Percentiles rank a stretch among this genome's conserved stretches.
phyloP scores from a whole-genome alignment of 1,284 basidiomycete genomes.

The Tremellales sp. region DNA sequence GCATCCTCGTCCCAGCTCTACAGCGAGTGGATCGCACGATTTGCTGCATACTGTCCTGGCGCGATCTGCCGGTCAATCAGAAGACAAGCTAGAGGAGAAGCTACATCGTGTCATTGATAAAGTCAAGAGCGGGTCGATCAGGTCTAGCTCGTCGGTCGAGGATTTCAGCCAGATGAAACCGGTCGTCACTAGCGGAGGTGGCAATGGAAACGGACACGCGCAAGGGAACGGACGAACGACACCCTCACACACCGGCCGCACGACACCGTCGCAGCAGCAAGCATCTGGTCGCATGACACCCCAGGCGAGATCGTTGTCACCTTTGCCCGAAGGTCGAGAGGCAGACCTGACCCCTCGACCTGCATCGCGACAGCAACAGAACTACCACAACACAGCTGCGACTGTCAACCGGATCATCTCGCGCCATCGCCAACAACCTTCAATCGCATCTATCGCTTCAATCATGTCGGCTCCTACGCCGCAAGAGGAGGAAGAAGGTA shows the following conservation, averaged over 20 bases:
- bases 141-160: conserved; percentile 47
- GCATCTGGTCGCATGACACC: conserved; percentile 16
- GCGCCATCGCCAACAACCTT: conserved; percentile 44
- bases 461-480: conserved; percentile 6
- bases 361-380: conserved; percentile 4
- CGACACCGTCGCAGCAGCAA: neutral
- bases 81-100: conserved; percentile 63
- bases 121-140: conserved; percentile 51
- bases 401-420: conserved; percentile 32
- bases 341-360: conserved; percentile 19
- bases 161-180: neutral
- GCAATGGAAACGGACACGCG: neutral
- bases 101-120: conserved; percentile 73
- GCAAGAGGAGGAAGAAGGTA: conserved; percentile 13
- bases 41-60: conserved; percentile 58
- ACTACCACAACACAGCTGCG: conserved; percentile 22
- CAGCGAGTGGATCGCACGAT: conserved; percentile 49
- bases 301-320: conserved; percentile 4
- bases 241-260: neutral
- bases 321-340: conserved; percentile 14
- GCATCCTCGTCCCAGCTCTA: neutral
- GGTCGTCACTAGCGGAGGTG: neutral
- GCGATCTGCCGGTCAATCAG: conserved; percentile 15
- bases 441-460: conserved; percentile 45
- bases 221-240: neutral